Conservation (phyloP, 106 monocot genomes). For the Cymbidium sinense region DNA sequence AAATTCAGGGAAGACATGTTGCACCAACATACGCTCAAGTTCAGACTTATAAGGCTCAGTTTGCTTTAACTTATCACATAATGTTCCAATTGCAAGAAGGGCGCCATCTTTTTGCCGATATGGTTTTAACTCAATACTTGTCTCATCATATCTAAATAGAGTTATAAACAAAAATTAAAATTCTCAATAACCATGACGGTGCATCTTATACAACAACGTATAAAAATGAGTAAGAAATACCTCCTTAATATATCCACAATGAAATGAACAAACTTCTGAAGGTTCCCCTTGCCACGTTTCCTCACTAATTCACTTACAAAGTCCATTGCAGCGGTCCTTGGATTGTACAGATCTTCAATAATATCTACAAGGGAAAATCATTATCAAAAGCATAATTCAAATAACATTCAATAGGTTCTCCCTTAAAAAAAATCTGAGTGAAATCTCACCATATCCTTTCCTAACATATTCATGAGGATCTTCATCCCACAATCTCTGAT, state of each 20-base stretch:
- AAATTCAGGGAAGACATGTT: conserved; percentile 96
- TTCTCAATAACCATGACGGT: not conserved
- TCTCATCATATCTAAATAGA: conserved; percentile 65
- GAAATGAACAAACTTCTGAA: conserved; percentile 84
- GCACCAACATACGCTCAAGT: conserved; percentile 90
- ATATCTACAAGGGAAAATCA: conserved; percentile 59
- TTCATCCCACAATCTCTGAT: conserved; percentile 87
- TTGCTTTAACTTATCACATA: conserved; percentile 97
- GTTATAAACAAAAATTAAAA: conserved; percentile 1
- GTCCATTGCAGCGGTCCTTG: conserved; percentile 97
- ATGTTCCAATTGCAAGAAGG: conserved; percentile 90
- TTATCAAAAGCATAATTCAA: not conserved
- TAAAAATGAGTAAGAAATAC: conserved; percentile 20
- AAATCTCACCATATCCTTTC: conserved; percentile 89
- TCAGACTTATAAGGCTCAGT: conserved; percentile 88
- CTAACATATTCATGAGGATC: conserved; percentile 99
- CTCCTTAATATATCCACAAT: conserved; percentile 81
- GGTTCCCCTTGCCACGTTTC: conserved; percentile 86
- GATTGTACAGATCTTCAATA: conserved; percentile 97
- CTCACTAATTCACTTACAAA: conserved; percentile 95
- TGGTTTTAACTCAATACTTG: conserved; percentile 58
- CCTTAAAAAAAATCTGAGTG: not conserved
- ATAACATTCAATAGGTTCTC: not conserved
- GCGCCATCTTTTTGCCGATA: conserved; percentile 99
- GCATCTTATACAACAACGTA: not conserved